Evolutionary conservation across 1,284 basidiomycete genomes (phyloP).

Genomic region (Somion occarium): DNA sequence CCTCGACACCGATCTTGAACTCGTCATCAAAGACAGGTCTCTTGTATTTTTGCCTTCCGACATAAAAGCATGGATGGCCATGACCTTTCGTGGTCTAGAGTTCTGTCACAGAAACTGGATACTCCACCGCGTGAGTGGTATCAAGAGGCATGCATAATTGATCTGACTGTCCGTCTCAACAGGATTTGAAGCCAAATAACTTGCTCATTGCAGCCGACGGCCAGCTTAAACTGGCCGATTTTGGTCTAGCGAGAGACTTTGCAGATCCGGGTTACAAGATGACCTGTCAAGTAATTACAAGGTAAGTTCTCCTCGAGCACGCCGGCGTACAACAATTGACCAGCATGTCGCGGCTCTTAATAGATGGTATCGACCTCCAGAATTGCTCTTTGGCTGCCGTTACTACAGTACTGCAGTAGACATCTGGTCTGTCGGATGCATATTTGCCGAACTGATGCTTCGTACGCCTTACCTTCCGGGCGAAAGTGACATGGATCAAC

Average conservation of each 20-base stretch:
- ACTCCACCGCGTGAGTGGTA: conserved; percentile 75
- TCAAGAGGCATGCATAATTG: not conserved
- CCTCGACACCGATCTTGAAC: conserved; percentile 95
- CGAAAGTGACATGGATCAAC: conserved; percentile 93
- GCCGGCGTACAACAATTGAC: not conserved
- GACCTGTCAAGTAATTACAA: conserved; percentile 97
- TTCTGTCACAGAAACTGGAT: conserved; percentile 96
- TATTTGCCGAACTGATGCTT: conserved; percentile 94
- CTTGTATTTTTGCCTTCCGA: conserved; percentile 93
- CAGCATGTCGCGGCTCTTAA: not conserved
- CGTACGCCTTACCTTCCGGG: conserved; percentile 92
- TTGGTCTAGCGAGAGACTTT: conserved; percentile 96
- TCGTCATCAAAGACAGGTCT: conserved; percentile 90
- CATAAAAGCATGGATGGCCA: conserved; percentile 99
- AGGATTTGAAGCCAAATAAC: conserved; percentile 99
- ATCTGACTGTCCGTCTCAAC: conserved; percentile 6
- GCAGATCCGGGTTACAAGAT: conserved; percentile 91
- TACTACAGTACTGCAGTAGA: conserved; percentile 89
- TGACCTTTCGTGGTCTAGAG: conserved; percentile 94
- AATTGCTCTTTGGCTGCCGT: conserved; percentile 83
- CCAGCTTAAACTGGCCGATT: conserved; percentile 97
- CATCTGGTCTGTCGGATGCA: conserved; percentile 94
- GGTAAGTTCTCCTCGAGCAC: conserved; percentile 41
- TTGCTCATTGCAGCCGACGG: conserved; percentile 90
- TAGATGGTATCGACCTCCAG: conserved; percentile 97